Evolutionary conservation across 306 rosid species (phyloP).

Genomic region (Boehmeria nivea): DNA sequence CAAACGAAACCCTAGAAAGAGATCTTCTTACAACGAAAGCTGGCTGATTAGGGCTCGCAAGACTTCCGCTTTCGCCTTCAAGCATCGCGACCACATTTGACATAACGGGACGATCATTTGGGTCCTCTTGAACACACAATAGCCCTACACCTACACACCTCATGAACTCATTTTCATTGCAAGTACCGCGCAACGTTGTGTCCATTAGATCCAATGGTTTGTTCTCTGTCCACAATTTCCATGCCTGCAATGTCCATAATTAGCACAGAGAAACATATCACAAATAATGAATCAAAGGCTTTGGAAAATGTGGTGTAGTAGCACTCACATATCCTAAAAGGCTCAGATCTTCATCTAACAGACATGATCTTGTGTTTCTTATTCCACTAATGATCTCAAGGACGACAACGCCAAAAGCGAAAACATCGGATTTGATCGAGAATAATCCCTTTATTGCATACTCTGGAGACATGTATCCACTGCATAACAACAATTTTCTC

Average conservation of each 20-base stretch:
- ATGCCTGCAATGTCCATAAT: conserved; percentile 32
- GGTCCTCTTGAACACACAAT: conserved; percentile 40
- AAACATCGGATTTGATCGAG: conserved; percentile 24
- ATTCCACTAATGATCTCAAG: conserved; percentile 20
- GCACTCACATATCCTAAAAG: conserved; percentile 13
- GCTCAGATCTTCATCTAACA: background rate
- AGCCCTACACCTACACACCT: conserved; percentile 47
- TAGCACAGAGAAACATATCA: no score
- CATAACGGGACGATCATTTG: conserved; percentile 33
- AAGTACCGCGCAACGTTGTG: conserved; percentile 9
- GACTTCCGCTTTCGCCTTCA: conserved; percentile 22
- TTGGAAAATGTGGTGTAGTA: no score
- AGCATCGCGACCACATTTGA: conserved; percentile 37
- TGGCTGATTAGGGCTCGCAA: conserved; percentile 40
- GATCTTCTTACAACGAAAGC: conserved; percentile 19
- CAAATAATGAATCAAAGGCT: background rate
- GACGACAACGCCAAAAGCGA: conserved; percentile 10
- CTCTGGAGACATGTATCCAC: conserved; percentile 28
- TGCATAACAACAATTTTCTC: background rate
- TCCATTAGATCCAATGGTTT: conserved; percentile 35
- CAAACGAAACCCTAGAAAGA: background rate
- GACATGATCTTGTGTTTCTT: background rate
- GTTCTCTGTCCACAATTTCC: conserved; percentile 43
- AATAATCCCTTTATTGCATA: background rate
- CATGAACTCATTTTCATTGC: conserved; percentile 15